These are phyloP conservation scores for Allium sativum DNA, from an alignment of 106 monocot genomes.

Conservation along the genomic window DNA sequence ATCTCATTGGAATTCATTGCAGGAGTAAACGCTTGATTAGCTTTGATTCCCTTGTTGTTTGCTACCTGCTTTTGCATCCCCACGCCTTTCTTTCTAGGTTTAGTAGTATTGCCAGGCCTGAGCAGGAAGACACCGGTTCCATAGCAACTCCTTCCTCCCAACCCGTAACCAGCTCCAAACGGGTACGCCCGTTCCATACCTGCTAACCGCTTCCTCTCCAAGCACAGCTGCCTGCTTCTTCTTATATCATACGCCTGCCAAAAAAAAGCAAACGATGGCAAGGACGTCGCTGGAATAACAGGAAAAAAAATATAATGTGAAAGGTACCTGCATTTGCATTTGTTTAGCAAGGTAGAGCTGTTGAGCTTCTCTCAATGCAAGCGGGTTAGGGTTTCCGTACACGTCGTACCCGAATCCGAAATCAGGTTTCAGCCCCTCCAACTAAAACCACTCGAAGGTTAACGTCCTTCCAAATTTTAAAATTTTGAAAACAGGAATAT, in stretches of 20 bases:
- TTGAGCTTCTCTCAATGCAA: background rate
- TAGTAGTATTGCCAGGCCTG: background rate
- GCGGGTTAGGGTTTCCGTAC: background rate
- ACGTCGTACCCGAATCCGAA: background rate
- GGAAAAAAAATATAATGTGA: background rate
- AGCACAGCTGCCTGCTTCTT: conserved; percentile 7
- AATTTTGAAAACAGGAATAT: background rate
- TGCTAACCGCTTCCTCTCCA: background rate
- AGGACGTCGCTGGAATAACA: background rate
- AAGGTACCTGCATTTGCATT: too few species aligned
- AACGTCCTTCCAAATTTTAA: background rate
- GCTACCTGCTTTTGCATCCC: background rate
- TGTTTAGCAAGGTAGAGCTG: background rate
- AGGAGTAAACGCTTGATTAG: background rate
- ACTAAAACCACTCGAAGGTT: background rate
- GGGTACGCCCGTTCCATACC: background rate
- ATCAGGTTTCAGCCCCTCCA: background rate
- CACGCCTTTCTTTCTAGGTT: background rate
- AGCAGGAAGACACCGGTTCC: conserved; percentile 39
- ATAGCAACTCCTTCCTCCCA: background rate
- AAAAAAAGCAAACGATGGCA: background rate
- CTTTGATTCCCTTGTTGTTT: background rate
- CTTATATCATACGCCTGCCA: background rate
- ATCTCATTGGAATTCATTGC: background rate
- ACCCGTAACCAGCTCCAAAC: background rate